Evolutionary conservation across 495 filamentous ascomycete species (phyloP).

Genomic region (Tirmania nivea): DNA sequence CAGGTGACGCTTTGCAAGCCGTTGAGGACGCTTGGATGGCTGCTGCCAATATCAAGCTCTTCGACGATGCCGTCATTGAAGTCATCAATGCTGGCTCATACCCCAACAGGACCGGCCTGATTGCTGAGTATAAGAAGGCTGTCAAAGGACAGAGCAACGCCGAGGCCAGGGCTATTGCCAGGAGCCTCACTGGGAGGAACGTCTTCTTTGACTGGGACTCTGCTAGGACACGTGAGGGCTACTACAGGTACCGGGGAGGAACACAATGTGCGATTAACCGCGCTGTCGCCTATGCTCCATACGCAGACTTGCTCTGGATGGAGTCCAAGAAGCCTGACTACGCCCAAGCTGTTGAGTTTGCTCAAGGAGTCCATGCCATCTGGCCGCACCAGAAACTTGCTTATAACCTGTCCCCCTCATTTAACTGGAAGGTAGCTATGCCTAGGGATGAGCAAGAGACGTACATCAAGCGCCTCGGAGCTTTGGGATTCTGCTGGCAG

Average conservation of each 20-base stretch:
- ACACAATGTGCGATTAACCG: constrained; percentile 83
- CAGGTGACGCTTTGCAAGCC: constrained; percentile 57
- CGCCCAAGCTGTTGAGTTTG: constrained; percentile 81
- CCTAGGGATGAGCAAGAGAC: constrained; percentile 79
- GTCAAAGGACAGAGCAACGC: constrained; percentile 66
- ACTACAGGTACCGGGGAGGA: constrained; percentile 76
- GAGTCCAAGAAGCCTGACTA: constrained; percentile 92
- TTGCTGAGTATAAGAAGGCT: constrained; percentile 39
- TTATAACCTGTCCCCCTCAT: constrained; percentile 94
- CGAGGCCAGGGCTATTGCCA: constrained; percentile 68
- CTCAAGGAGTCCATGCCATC: constrained; percentile 75
- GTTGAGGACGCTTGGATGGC: constrained; percentile 78
- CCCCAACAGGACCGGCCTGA: constrained; percentile 44
- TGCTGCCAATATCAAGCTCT: constrained; percentile 73
- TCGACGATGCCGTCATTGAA: constrained; percentile 71
- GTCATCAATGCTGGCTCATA: constrained; percentile 42
- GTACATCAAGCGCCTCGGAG: constrained; percentile 74
- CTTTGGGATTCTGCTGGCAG: constrained; percentile 94
- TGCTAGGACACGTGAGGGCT: constrained; percentile 78
- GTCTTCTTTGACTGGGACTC: constrained; percentile 86
- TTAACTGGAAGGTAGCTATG: constrained; percentile 99
- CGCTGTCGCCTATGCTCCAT: constrained; percentile 78
- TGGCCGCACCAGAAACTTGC: constrained; percentile 96
- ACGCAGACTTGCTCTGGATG: constrained; percentile 96
- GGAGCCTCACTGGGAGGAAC: constrained; percentile 57